Percentiles rank a stretch among this genome's conserved stretches.
Conservation (phyloP, 805 yeast genomes). For the Saitoella complicata region DNA sequence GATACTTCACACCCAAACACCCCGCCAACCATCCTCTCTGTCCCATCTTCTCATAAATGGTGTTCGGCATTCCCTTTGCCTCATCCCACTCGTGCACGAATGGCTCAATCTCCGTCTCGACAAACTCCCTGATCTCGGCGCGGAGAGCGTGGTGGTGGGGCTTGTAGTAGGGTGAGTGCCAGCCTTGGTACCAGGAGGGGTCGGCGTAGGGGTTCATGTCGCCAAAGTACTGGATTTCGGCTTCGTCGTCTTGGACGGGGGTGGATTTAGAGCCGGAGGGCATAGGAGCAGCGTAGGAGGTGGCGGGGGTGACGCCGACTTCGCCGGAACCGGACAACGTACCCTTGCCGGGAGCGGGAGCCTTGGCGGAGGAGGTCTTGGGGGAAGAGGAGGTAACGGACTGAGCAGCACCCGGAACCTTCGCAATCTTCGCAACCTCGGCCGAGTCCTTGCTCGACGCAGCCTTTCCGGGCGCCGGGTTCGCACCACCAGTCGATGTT, state of each 20-base stretch:
- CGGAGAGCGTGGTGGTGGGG: slow-evolving; percentile 27
- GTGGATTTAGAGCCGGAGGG: slow-evolving; percentile 4
- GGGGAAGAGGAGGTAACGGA: slow-evolving; percentile 3
- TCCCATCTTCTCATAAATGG: slow-evolving; percentile 20
- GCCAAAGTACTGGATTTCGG: slow-evolving; percentile 12
- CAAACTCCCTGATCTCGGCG: slow-evolving; percentile 25
- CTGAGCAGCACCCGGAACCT: slow-evolving; percentile 3
- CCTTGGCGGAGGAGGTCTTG: slow-evolving; percentile 2
- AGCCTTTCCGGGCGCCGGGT: no score
- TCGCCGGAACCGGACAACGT: background rate
- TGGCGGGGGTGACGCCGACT: background rate
- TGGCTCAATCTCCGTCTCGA: slow-evolving; percentile 24
- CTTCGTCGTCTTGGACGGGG: slow-evolving; percentile 1
- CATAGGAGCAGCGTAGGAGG: slow-evolving; percentile 3
- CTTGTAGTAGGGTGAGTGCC: slow-evolving; percentile 23
- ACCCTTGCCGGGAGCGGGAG: background rate
- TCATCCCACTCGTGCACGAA: slow-evolving; percentile 29
- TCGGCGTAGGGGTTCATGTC: slow-evolving; percentile 25
- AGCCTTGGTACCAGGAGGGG: slow-evolving; percentile 27
- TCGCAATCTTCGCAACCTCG: no score
- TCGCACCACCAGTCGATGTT: no score
- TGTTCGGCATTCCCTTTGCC: slow-evolving; percentile 19
- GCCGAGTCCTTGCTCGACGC: no score
- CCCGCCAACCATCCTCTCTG: slow-evolving; percentile 27
- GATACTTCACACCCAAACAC: slow-evolving; percentile 23